Evolutionary conservation across 129 eudicot species (phyloP).

Genomic region (Gnaphalium uliginosum): DNA sequence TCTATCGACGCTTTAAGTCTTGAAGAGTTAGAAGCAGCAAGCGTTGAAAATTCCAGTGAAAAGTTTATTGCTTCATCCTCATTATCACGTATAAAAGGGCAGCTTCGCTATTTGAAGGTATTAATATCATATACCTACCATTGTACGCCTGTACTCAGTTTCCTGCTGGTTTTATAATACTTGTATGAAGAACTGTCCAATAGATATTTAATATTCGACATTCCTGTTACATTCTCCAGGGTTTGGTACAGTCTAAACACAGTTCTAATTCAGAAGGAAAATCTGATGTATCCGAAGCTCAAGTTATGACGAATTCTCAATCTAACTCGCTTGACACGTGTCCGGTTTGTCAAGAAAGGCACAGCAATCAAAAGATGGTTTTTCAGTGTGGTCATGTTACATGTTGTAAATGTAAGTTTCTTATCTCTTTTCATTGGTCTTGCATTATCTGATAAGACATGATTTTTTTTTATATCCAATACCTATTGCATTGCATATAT

Average conservation of each 20-base stretch:
- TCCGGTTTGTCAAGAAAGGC: slow-evolving; percentile 94
- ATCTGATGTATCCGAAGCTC: slow-evolving; percentile 35
- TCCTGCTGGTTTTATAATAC: slow-evolving; percentile 4
- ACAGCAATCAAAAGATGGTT: slow-evolving; percentile 77
- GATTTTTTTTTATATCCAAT: not conserved
- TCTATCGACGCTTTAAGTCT: slow-evolving; percentile 74
- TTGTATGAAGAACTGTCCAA: slow-evolving; percentile 5
- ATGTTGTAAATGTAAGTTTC: slow-evolving; percentile 89
- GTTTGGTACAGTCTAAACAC: slow-evolving; percentile 70
- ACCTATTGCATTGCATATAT: not conserved
- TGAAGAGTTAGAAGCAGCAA: slow-evolving; percentile 76
- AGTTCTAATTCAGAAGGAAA: slow-evolving; percentile 31
- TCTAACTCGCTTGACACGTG: slow-evolving; percentile 36
- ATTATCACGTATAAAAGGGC: slow-evolving; percentile 76
- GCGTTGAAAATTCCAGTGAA: slow-evolving; percentile 72
- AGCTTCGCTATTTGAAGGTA: slow-evolving; percentile 95
- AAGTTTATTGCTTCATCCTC: slow-evolving; percentile 65
- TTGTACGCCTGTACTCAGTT: not conserved
- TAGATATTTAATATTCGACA: not conserved
- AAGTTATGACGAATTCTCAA: slow-evolving; percentile 24
- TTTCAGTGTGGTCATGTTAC: slow-evolving; percentile 91
- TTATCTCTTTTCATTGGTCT: slow-evolving; percentile 2
- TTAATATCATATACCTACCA: not conserved
- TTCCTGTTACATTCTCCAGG: slow-evolving; percentile 43
- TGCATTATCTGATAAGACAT: not conserved